Evolutionary conservation across 176 grass and related monocot species (phyloP).

Genomic region (Rhynchospora pubera): DNA sequence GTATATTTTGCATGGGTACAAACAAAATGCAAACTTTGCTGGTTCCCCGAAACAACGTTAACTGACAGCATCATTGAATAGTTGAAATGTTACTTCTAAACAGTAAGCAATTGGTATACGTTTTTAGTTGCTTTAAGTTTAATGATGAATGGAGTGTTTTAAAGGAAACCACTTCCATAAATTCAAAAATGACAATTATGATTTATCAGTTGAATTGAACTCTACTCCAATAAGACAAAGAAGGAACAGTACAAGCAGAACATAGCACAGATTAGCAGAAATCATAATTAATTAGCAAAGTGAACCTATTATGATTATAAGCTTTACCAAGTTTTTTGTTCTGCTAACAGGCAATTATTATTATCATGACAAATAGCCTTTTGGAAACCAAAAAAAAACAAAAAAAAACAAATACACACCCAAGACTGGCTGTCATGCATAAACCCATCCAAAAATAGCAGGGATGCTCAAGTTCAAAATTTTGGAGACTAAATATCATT

Average conservation of each 20-base stretch:
- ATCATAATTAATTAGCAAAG: background rate
- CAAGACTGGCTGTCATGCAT: background rate
- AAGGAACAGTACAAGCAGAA: background rate
- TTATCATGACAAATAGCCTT: background rate
- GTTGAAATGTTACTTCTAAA: no score
- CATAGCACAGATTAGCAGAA: background rate
- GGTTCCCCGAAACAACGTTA: no score
- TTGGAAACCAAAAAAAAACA: background rate
- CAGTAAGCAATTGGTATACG: no score
- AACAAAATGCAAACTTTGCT: no score
- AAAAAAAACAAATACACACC: background rate
- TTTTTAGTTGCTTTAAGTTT: no score
- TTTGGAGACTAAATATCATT: background rate
- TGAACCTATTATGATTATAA: background rate
- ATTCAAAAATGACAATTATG: no score
- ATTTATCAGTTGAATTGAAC: no score
- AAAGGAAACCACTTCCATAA: no score
- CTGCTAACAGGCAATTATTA: background rate
- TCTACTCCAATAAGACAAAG: no score
- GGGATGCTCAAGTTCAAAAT: background rate
- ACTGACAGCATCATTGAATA: no score
- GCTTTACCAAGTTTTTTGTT: background rate
- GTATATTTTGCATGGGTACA: no score
- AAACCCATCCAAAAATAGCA: background rate
- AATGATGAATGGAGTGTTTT: no score